Percentiles rank a stretch among this genome's conserved stretches.
Evolutionary conservation across 306 rosid species (phyloP).

Genomic region (Cucurbita maxima): DNA sequence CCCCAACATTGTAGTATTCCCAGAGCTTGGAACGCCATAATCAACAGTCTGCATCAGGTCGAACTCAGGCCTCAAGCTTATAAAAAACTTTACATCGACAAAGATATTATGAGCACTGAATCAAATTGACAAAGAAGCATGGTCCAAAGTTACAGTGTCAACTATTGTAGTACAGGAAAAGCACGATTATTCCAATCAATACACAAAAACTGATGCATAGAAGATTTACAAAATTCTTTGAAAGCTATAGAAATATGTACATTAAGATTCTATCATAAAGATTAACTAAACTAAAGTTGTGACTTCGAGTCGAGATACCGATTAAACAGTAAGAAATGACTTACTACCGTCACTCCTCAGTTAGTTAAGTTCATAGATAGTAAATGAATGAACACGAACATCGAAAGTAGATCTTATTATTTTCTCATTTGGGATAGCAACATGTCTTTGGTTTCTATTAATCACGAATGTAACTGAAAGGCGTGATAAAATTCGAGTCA

Average conservation of each 20-base stretch:
- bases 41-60: constrained; percentile 63
- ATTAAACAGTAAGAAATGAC: not conserved
- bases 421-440: not conserved
- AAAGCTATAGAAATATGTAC: not conserved
- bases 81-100: too few species aligned
- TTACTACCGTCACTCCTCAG: not conserved
- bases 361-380: too few species aligned
- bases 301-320: not conserved
- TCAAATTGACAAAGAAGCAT: not conserved
- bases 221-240: not conserved
- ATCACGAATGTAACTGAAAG: not conserved
- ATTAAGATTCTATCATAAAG: not conserved
- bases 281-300: not conserved
- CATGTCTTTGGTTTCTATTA: not conserved
- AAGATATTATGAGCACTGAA: not conserved
- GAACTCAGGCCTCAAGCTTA: too few species aligned
- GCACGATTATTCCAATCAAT: not conserved
- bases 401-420: not conserved
- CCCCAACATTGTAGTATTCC: constrained; percentile 86
- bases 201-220: not conserved
- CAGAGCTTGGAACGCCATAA: constrained; percentile 81
- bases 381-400: too few species aligned
- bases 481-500: not conserved
- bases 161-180: not conserved
- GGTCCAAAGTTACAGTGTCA: not conserved